Percentiles rank a stretch among this genome's conserved stretches.
Evolutionary conservation across 305 asterid genomes (phyloP).

Genomic region (Solanum hybrid): DNA sequence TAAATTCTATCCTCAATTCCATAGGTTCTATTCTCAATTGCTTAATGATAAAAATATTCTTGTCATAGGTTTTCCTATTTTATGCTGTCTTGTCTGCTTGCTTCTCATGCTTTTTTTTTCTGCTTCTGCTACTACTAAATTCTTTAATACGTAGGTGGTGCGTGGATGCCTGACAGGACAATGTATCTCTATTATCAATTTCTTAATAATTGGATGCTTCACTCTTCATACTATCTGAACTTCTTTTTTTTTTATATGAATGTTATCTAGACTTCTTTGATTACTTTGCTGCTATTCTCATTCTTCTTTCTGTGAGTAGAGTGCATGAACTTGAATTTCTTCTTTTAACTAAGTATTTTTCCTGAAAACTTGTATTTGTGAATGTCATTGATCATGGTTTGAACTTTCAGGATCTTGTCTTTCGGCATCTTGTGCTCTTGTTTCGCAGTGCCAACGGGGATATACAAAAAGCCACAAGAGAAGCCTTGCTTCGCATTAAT

Average conservation of each 20-base stretch:
- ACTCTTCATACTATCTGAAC: background rate
- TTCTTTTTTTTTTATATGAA: background rate
- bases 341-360: background rate
- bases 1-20: background rate
- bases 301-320: background rate
- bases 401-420: constrained; percentile 55
- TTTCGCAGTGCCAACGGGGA: constrained; percentile 47
- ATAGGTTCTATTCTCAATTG: background rate
- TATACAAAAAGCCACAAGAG: constrained; percentile 62
- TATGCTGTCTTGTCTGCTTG: background rate
- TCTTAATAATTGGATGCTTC: background rate
- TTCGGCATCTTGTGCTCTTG: constrained; percentile 52
- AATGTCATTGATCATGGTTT: constrained; percentile 2
- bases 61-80: background rate
- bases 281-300: background rate
- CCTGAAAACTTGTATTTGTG: background rate
- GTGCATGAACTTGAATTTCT: background rate
- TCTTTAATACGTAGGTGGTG: background rate
- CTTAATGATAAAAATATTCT: background rate
- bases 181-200: background rate
- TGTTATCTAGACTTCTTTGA: background rate
- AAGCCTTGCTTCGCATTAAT: constrained; percentile 57
- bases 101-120: background rate
- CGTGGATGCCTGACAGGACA: background rate
- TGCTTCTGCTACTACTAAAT: background rate